Conservation (phyloP, 208 protist genomes). For the Leishmania guyanensis region DNA sequence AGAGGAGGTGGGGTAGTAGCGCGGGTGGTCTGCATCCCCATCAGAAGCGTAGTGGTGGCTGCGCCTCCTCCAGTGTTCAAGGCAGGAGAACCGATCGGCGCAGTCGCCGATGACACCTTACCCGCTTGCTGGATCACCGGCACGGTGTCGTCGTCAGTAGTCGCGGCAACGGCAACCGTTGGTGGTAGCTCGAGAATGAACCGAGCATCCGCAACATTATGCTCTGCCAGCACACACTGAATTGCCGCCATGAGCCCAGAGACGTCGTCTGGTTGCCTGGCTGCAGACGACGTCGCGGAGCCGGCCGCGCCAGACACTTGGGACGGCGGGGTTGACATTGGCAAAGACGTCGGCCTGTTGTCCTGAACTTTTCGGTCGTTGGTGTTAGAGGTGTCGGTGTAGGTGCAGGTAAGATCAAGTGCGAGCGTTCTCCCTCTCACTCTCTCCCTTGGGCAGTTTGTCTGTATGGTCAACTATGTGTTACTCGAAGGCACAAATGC, state of each 20-base stretch:
- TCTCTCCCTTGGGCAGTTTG: not conserved
- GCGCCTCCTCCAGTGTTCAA: not conserved
- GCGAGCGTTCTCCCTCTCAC: not conserved
- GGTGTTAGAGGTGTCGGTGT: not conserved
- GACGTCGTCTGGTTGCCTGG: constrained; percentile 5
- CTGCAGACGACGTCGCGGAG: not conserved
- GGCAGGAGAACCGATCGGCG: not conserved
- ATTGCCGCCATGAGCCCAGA: constrained; percentile 46
- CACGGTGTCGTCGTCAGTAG: not conserved
- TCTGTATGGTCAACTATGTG: not conserved
- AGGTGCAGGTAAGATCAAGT: not conserved
- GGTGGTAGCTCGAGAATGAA: constrained; percentile 45
- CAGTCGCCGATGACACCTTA: not conserved
- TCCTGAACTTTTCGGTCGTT: too few relatives aligned
- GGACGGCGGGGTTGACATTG: not conserved
- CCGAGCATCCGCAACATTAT: constrained; percentile 48
- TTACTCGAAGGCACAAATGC: not conserved
- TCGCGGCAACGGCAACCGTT: not conserved
- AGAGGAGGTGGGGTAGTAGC: constrained; percentile 5
- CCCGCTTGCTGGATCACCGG: not conserved
- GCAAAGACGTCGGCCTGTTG: not conserved
- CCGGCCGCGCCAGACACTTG: not conserved
- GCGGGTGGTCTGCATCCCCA: not conserved
- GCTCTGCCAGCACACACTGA: constrained; percentile 48
- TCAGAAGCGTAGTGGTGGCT: not conserved